Base-by-base conservation (phyloP, 495 filamentous ascomycete species). In the Aspergillus cavernicola region DNA sequence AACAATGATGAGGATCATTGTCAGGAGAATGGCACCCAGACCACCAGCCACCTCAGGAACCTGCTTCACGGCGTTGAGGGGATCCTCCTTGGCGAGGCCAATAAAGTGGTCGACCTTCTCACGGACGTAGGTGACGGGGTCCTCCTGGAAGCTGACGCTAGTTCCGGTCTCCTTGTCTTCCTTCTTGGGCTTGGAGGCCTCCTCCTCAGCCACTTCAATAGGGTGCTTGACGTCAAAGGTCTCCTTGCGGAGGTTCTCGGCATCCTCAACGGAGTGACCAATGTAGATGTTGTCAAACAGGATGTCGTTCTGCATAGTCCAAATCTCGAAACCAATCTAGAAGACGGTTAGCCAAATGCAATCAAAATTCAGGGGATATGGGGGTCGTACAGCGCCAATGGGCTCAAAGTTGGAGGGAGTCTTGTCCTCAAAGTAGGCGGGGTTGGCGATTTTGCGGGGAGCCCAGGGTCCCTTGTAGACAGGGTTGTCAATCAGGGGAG, bases 251-350 rank as follows among this genome's bases (percentile, higher is more conserved):
- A 99, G 78, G 76, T 91, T 87, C 72, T 86, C 84, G 54, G 95
- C 95, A 60, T 99, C 95, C 66, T 88, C 90, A 60, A 89, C 71
- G 38, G 95, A 99, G 85, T 99, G 95, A 58, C 95, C 95, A 73
- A 99, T 87, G 83, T 97, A 99, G 81, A 99, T 90, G 85, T 99
- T 99, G 84, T 97, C 90, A 65, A 99, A 99, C 61, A 97, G 85
- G 58, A 97, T 96, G 70, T 97, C 88, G 72, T 85, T 95, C 68
- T 96, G 93, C 93, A 98, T 98, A 62, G 95, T 97, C 93, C 93
- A 98, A 75, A 98, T 89, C 75, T 97, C 95, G 62, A 96, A 97
- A 62, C 93, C 92, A 77, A 97, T 89, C 85, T 90, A 65, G 16
- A 12, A 46, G 13, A 15, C 11, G 18, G 35, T 65, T 35, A 63